Percentiles rank a stretch among this genome's conserved stretches.
Evolutionary conservation across 202 grass and related monocot species (phyloP).

Genomic region (Elaeis oleifera): DNA sequence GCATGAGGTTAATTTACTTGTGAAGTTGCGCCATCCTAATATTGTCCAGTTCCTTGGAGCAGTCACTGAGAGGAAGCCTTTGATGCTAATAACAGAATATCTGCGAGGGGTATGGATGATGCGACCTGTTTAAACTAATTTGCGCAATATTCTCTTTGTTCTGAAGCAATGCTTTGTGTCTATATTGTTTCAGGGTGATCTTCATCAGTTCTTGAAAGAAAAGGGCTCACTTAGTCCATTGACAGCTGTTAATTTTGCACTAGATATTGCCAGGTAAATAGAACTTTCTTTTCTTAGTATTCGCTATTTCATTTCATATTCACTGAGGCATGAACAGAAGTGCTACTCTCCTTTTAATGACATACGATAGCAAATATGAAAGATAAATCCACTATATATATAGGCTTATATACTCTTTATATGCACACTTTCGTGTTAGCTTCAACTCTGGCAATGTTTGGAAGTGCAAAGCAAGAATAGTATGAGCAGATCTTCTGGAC

Average conservation of each 20-base stretch:
- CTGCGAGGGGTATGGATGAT: constrained; percentile 62
- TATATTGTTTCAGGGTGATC: constrained; percentile 63
- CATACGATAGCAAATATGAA: no score
- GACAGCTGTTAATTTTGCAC: constrained; percentile 72
- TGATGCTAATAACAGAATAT: constrained; percentile 95
- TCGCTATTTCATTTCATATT: not conserved
- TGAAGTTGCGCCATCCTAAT: constrained; percentile 98
- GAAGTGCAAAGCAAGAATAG: no score
- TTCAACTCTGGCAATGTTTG: no score
- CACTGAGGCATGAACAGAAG: no score
- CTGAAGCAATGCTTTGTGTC: not conserved
- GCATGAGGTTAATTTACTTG: constrained; percentile 95
- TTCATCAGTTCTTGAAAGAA: constrained; percentile 97
- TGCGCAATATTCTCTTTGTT: not conserved
- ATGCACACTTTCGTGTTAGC: no score
- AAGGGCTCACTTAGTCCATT: constrained; percentile 61
- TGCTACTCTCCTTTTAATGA: no score
- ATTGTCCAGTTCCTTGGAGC: constrained; percentile 99
- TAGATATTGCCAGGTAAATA: constrained; percentile 93
- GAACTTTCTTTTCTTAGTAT: constrained; percentile 6
- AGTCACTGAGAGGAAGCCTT: constrained; percentile 88
- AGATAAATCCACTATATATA: no score
- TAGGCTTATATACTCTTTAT: no score
- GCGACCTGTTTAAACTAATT: no score
- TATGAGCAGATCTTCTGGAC: no score